phyloP scores from a whole-genome alignment of 2,329 filamentous ascomycete genomes.

The Aspergillus tamarii region DNA sequence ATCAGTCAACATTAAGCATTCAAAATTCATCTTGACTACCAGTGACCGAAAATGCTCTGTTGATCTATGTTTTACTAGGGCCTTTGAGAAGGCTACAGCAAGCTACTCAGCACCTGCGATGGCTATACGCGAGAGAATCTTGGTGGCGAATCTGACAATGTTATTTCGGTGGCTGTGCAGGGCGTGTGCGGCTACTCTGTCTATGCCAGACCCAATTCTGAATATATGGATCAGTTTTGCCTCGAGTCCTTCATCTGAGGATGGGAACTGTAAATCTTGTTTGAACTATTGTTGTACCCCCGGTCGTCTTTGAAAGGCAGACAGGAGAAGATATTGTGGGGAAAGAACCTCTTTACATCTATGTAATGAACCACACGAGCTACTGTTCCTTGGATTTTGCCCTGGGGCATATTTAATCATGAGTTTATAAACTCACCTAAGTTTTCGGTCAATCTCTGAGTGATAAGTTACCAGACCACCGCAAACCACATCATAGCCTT shows the following conservation, averaged over 20 bases:
- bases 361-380: no score
- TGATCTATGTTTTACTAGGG: constrained; percentile 22
- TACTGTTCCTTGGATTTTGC: no score
- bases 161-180: constrained; percentile 40
- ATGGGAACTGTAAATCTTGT: constrained; percentile 16
- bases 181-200: constrained; percentile 46
- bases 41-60: constrained; percentile 17
- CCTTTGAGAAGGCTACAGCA: constrained; percentile 24
- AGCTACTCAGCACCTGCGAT: constrained; percentile 17
- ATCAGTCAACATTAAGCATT: neutral
- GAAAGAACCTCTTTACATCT: no score
- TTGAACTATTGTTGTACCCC: no score
- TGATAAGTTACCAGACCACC: no score
- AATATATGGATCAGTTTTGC: constrained; percentile 45
- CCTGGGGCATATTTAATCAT: no score
- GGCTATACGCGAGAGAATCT: constrained; percentile 32
- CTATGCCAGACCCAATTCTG: constrained; percentile 38
- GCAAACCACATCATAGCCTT: no score
- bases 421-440: no score
- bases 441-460: no score
- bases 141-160: constrained; percentile 23
- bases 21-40: constrained; percentile 6
- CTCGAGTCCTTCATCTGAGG: constrained; percentile 22
- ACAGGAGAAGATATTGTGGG: no score
- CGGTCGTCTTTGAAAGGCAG: no score